Evolutionary conservation across 371 early-diverging fungal species (phyloP).

Genomic region (Mortierella sp.): DNA sequence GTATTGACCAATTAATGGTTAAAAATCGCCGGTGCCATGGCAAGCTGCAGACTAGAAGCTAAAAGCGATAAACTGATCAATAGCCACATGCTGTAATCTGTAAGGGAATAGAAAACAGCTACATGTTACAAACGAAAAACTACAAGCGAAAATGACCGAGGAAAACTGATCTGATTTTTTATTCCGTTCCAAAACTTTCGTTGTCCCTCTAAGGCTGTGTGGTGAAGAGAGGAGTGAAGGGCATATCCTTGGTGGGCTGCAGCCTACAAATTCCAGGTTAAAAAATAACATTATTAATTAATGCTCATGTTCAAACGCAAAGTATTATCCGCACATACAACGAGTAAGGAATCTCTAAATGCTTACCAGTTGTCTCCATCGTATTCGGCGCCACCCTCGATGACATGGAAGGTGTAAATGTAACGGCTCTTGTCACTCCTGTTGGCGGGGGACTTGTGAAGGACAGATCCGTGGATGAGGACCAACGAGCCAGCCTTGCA

Average conservation of each 20-base stretch:
- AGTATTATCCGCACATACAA: too few species aligned
- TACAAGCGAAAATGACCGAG: too few species aligned
- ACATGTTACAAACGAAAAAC: too few species aligned
- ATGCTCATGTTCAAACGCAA: background rate
- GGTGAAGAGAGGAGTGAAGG: slow-evolving; percentile 51
- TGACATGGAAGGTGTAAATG: slow-evolving; percentile 95
- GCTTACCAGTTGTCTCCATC: slow-evolving; percentile 79
- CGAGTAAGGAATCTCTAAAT: too few species aligned
- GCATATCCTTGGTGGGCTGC: slow-evolving; percentile 57
- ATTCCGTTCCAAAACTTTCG: background rate
- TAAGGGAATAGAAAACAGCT: too few species aligned
- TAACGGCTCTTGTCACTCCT: slow-evolving; percentile 82
- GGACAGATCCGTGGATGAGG: slow-evolving; percentile 91
- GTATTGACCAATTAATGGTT: too few species aligned
- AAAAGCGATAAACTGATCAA: too few species aligned
- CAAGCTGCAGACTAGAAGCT: too few species aligned
- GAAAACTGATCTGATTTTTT: background rate
- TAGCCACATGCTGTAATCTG: too few species aligned
- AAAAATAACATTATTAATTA: background rate
- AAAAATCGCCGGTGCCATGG: too few species aligned
- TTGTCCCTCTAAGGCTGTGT: slow-evolving; percentile 27
- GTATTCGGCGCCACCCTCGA: slow-evolving; percentile 83
- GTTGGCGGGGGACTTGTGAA: slow-evolving; percentile 90
- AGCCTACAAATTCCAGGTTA: slow-evolving; percentile 27
- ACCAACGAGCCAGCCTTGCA: slow-evolving; percentile 79